Percentiles rank a stretch among this genome's conserved stretches.
Evolutionary conservation across 2,329 filamentous ascomycete genomes (phyloP).

Genomic region (Stenocarpella maydis): DNA sequence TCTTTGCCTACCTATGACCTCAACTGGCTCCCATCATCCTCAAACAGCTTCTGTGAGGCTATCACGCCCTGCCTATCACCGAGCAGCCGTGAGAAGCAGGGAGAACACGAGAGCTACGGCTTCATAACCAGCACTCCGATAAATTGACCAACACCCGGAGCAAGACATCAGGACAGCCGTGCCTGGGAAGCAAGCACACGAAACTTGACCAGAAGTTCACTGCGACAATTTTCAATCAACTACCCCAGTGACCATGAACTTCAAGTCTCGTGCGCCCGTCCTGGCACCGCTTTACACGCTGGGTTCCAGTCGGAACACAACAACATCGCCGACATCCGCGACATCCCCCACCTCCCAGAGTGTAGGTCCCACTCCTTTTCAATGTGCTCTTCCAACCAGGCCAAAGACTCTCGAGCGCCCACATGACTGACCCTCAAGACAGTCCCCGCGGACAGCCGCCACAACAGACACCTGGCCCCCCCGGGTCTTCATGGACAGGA

Average conservation of each 20-base stretch:
- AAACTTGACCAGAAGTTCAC: too few species aligned
- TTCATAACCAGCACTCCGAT: background rate
- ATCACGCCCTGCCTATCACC: background rate
- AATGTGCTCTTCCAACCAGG: too few species aligned
- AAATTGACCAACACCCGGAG: background rate
- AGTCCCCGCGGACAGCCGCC: constrained; percentile 25
- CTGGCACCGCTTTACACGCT: constrained; percentile 34
- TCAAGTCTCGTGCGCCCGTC: constrained; percentile 33
- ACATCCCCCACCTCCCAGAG: constrained; percentile 33
- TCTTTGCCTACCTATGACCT: background rate
- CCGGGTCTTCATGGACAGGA: background rate
- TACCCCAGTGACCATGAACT: constrained; percentile 29
- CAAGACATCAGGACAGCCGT: background rate
- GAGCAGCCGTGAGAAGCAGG: background rate
- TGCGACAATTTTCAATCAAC: too few species aligned
- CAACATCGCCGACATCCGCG: constrained; percentile 34
- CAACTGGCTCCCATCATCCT: background rate
- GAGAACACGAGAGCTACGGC: background rate
- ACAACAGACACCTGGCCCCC: background rate
- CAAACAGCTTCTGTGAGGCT: constrained; percentile 20
- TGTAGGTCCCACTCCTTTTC: constrained; percentile 22
- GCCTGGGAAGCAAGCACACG: background rate
- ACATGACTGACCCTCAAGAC: background rate
- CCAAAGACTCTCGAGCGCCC: background rate
- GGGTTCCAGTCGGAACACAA: constrained; percentile 1